Evolutionary conservation across 2,329 filamentous ascomycete genomes (phyloP), one percentile per base, ranked within the genome.

Genomic region (Colletotrichum costaricense): DNA sequence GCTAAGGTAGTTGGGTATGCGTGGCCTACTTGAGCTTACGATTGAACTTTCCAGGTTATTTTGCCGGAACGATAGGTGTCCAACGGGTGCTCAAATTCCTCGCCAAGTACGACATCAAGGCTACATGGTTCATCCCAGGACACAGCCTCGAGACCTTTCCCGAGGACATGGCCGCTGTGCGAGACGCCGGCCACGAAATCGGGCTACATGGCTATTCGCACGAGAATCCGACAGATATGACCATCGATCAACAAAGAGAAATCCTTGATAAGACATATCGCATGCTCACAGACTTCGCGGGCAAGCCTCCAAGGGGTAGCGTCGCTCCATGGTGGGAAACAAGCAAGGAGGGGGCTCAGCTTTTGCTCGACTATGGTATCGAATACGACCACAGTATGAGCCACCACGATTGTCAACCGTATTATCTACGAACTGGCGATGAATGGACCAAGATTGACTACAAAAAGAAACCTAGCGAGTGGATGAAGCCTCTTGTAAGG

Each of bases 301-400:
- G 93, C 6, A 94, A 94, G 81, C 91, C 91, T 0, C 93, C 93
- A 0, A 85, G 92, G 0, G 93, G 93, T 1, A 92, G 88, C 52
- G 93, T 95, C 0, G 93, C 93, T 0, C 93, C 93, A 0, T 95
- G 84, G 86, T 95, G 93, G 93, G 93, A 95, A 78, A 91, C 89
- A 0, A 91, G 88, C 72, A 87, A 89, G 75, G 93, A 94, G 78
- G 92, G 91, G 4, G 89, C 89, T 0, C 89, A 93, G 75, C 81
- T 93, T 19, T 83, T 93, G 76, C 84, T 93, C 19, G 87, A 86
- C 75, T 93, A 93, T 77, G 91, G 92, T 16, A 90, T 93, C 74
- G 91, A 93, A 76, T 93, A 93, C 77, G 92, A 93, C 76, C 91
- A 93, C 78, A 88, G 85, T 72, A 92, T 93, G 88, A 87, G 84